Evolutionary conservation across 2,329 filamentous ascomycete genomes (phyloP), one percentile per base, ranked within the genome.

Genomic region (Pseudogymnoascus sp.): DNA sequence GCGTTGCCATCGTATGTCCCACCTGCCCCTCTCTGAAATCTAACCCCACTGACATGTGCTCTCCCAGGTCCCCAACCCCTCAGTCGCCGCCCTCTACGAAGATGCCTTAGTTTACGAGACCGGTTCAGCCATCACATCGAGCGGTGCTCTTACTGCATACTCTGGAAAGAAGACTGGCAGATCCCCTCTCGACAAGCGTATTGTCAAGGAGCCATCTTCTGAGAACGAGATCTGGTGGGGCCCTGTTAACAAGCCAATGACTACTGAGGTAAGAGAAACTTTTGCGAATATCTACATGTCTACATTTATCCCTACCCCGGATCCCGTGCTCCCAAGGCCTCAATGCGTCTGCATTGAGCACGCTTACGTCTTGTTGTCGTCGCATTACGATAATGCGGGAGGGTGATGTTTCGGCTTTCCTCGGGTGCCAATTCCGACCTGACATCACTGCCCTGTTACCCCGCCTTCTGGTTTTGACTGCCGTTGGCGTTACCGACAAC

Each of bases 201-300:
- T 99, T 75, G 94, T 99, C 75, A 86, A 95, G 80, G 94, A 99
- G 78, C 81, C 87, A 65, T 82, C 86, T 67, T 97, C 94, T 68
- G 88, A 96, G 77, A 88, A 94, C 63, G 86, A 99, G 66, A 84
- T 99, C 73, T 99, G 94, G 94, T 97, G 94, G 94, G 94, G 94
- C 73, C 93, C 94, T 63, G 94, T 99, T 70, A 99, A 99, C 84
- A 97, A 97, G 86, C 90, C 93, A 75, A 99, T 99, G 94, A 88
- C 86, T 70, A 85, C 92, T 72, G 92, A 97, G 77, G 94, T 97
- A 88, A 86, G 90, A 80, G 64, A 63, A 65, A 44, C 63, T 31
- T 40, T 65, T 67, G 62, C 16, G 25, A 60, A 59, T 66, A 61
- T 63, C 64, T 64, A 63, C 25, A 62, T 56, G 35, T 23, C 50